phyloP scores from a whole-genome alignment of 1,139 yeast genomes.

The Saccharomyces hybrid region DNA sequence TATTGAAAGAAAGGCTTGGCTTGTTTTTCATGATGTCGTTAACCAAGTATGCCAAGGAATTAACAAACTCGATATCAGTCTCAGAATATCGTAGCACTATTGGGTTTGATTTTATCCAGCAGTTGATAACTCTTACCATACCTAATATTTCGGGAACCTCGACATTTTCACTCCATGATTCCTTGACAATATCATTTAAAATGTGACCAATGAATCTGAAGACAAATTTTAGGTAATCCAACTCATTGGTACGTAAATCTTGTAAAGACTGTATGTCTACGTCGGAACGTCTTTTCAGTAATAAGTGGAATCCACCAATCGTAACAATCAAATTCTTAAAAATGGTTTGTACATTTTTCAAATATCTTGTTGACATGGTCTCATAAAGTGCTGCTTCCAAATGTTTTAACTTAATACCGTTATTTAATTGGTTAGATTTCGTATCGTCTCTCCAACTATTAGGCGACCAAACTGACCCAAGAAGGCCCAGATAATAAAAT shows the following conservation, averaged over 20 bases:
- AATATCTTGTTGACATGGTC: constrained; percentile 24
- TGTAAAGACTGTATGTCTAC: constrained; percentile 4
- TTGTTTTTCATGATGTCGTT: constrained; percentile 27
- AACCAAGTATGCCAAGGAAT: constrained; percentile 33
- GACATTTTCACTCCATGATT: constrained; percentile 19
- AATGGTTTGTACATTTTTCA: constrained; percentile 24
- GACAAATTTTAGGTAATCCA: constrained; percentile 19
- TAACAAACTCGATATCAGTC: constrained; percentile 33
- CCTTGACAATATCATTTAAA: constrained; percentile 21
- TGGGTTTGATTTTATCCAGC: constrained; percentile 48
- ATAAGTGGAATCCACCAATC: constrained; percentile 27
- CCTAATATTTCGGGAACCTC: constrained; percentile 26
- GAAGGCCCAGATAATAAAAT: constrained; percentile 26
- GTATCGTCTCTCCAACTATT: constrained; percentile 18
- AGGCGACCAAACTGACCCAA: constrained; percentile 24
- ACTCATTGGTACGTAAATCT: constrained; percentile 9
- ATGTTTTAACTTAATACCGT: constrained; percentile 16
- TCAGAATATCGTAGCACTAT: constrained; percentile 36
- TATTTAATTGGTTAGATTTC: constrained; percentile 9
- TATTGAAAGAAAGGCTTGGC: constrained; percentile 4
- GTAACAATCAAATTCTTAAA: constrained; percentile 21
- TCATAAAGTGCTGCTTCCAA: constrained; percentile 20
- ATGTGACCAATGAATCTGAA: constrained; percentile 23
- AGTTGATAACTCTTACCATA: constrained; percentile 42
- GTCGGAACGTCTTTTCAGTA: constrained; percentile 10